Evolutionary conservation across 2,329 filamentous ascomycete genomes (phyloP), one percentile per base, ranked within the genome.

Genomic region (Sporothrix brunneoviolacea): DNA sequence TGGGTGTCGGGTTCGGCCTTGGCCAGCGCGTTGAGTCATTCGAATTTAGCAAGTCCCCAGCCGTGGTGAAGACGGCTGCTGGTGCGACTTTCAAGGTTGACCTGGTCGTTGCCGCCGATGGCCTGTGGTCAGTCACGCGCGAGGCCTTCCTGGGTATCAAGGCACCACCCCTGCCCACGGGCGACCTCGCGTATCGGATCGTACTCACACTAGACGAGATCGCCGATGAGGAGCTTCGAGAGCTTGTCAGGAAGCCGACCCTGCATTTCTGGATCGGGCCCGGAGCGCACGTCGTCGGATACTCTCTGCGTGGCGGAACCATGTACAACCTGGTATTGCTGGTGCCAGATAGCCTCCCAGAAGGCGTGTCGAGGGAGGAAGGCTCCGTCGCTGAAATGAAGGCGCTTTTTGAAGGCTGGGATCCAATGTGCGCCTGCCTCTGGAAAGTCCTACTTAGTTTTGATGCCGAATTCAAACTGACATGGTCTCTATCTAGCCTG

Each of bases 141-240:
- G 54, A 56, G 10, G 50, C 57, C 12, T 40, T 64, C 15, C 57
- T 58, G 15, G 30, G 30, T 30, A 4, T 6, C 30, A 55, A 54
- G 3, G 58, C 60, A 36, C 36, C 48, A 16, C 56, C 57, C 1
- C 49, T 53, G 13, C 60, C 61, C 36, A 66, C 62, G 3, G 62
- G 64, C 15, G 63, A 66, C 41, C 57, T 66, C 18, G 63, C 63
- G 13, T 66, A 66, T 57, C 58, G 64, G 8, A 62, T 65, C 16
- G 46, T 65, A 8, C 56, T 65, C 2, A 57, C 60, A 3, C 54
- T 45, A 0, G 48, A 62, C 22, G 54, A 60, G 33, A 49, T 66
- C 1, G 6, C 46, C 10, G 38, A 49, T 18, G 58, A 60, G 0
- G 60, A 62, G 1, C 50, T 65, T 32, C 56, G 54, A 16, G 43